Evolutionary conservation across 805 yeast species (phyloP), one percentile per base, ranked within the genome.

Genomic region (Starmera dryadoides): DNA sequence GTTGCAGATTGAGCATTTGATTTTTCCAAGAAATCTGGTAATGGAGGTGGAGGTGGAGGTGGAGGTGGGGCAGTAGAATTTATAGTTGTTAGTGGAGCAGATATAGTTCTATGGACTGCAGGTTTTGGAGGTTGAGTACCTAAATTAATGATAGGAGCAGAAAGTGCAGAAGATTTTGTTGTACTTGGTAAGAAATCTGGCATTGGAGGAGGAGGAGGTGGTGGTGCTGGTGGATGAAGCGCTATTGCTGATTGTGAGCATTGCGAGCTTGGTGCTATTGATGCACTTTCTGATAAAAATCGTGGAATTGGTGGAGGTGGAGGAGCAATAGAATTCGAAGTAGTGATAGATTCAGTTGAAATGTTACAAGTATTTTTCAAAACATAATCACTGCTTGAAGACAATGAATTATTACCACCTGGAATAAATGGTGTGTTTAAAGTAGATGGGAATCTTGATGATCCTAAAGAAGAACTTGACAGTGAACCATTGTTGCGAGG

Each of bases 161-260:
- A n/a, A n/a, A n/a, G n/a, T n/a, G n/a, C n/a, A n/a, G n/a, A n/a
- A n/a, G 34, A 20, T 14, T 32, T 20, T 14, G 25, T n/a, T 2
- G 18, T 12, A 9, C 22, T 20, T 20, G 15, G 23, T 20, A 35
- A 14, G 19, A 35, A 35, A 19, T 19, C 37, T 20, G 49, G 36
- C 6, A 47, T 46, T 14, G 60, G 50, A 16, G 66, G 64, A n/a
- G 65, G 58, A 4, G 60, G 59, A 7, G 65, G 64, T 14, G 28
- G 10, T 25, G 28, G 28, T 5, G 28, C 4, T 12, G 28, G 28
- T 25, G 10, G 28, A 4, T 11, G 10, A 11, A n/a, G 28, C 12
- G 10, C 10, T 10, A 22, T 10, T 22, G 25, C 10, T 22, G 25
- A 22, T 2, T 63, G 52, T 3, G 58, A 53, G 7, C 39, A n/a